Base-by-base conservation (phyloP, 768 basidiomycete genomes). In the Boletus sp. region DNA sequence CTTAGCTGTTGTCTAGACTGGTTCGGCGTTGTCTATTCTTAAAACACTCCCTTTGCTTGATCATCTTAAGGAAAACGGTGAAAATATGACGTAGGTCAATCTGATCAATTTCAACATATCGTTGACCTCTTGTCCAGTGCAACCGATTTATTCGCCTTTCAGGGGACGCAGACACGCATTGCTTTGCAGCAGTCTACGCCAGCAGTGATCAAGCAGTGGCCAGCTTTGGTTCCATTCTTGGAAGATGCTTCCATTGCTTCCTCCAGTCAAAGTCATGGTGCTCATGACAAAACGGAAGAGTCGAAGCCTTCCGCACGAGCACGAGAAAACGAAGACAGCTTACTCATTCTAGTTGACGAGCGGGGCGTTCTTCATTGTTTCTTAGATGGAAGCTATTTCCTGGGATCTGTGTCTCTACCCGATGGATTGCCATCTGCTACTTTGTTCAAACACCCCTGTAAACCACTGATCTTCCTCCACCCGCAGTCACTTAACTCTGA, bases 131-230 rank as follows among this genome's bases (percentile, higher is more conserved):
- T 24, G 35, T 53, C 56, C 70, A 92, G 91, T 55, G 86, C 87
- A 8, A 85, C 85, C 53, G 87, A 92, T 73, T 73, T 92, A 40
- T 93, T 93, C 69, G 86, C 89, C 40, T 91, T 92, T 67, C 87
- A 90, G 73, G 85, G 84, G 39, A 81, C 83, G 10, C 83, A 85
- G 54, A 82, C 80, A 14, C 81, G 78, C 45, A 59, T 76, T 33
- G 68, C 68, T 29, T 71, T 73, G 42, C 79, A 78, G 62, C 70
- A 76, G 24, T 70, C 75, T 7, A 68, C 81, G 18, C 89, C 90
- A n/a, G 72, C 78, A 44, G 71, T 83, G 39, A 87, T 93, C 51
- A 76, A 77, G 20, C 67, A 74, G 32, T 92, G 92, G 90, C 90
- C 92, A 8, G 79, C 81, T 7, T 75, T 93, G 30, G 77, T 81